These are phyloP conservation scores for Amylocystis lapponica DNA, from an alignment of 768 basidiomycete genomes.

Conservation along the genomic window DNA sequence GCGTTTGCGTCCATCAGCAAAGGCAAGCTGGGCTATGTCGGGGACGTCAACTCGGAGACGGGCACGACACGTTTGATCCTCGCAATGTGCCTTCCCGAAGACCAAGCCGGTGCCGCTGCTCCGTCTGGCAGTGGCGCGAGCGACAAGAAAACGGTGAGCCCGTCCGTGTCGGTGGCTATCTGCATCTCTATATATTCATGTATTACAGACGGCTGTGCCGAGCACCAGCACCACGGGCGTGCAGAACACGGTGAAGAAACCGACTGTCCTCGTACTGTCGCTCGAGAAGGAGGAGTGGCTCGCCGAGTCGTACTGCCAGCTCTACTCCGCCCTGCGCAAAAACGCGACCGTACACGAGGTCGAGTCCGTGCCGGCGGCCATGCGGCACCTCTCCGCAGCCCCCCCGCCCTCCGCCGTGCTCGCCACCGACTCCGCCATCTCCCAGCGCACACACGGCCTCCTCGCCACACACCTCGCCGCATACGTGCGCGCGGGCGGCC, in stretches of 20 bases:
- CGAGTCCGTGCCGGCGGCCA: background rate
- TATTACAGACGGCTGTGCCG: too few species aligned
- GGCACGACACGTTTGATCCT: background rate
- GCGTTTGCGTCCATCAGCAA: conserved; percentile 4
- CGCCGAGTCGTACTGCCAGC: conserved; percentile 3
- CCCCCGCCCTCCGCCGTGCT: conserved; percentile 23
- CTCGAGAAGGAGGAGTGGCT: conserved; percentile 7
- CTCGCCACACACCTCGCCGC: conserved; percentile 12
- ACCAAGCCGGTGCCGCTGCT: too few species aligned
- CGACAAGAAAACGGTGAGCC: too few species aligned
- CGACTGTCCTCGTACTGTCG: conserved; percentile 5
- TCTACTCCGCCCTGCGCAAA: conserved; percentile 5
- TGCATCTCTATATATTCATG: too few species aligned
- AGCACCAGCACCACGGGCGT: background rate
- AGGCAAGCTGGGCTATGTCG: conserved; percentile 34
- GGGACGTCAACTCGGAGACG: conserved; percentile 28
- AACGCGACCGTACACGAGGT: conserved; percentile 1
- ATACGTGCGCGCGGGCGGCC: conserved; percentile 33
- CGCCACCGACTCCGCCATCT: conserved; percentile 32
- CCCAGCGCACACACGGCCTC: conserved; percentile 9
- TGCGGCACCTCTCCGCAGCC: background rate
- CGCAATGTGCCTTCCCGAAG: too few species aligned
- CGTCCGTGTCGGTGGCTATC: too few species aligned
- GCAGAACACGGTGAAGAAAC: conserved; percentile 1
- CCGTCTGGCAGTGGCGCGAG: too few species aligned